phyloP scores from a whole-genome alignment of 2,329 filamentous ascomycete species.

The Calonectria hongkongensis region DNA sequence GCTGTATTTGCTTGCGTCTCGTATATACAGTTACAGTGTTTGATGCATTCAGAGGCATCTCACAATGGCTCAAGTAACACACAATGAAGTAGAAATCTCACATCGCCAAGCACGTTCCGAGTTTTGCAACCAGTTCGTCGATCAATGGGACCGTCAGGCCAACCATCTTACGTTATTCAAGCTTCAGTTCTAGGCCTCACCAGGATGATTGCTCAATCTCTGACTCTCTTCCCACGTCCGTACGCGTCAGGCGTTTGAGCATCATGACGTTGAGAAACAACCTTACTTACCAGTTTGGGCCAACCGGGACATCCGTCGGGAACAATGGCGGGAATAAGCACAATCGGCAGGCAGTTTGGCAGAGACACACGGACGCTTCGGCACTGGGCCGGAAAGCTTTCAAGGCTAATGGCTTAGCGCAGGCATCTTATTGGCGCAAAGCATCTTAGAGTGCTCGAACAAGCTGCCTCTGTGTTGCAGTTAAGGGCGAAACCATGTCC shows the following conservation, averaged over 20 bases:
- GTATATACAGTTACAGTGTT: background rate
- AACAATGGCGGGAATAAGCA: conserved; percentile 24
- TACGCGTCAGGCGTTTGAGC: conserved; percentile 28
- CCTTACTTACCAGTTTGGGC: conserved; percentile 5
- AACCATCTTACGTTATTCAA: conserved; percentile 29
- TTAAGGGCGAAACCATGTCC: conserved; percentile 14
- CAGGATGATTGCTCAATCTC: conserved; percentile 16
- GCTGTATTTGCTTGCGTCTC: too few relatives aligned
- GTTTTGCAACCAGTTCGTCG: background rate
- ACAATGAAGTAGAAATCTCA: background rate
- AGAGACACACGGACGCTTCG: background rate
- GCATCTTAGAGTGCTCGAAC: too few relatives aligned
- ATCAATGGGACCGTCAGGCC: background rate
- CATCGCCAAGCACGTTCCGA: background rate
- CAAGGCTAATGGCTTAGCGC: background rate
- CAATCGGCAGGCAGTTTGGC: background rate
- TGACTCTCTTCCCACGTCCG: conserved; percentile 8
- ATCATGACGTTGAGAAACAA: conserved; percentile 24
- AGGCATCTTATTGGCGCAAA: conserved; percentile 21
- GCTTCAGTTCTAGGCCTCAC: background rate
- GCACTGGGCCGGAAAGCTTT: background rate
- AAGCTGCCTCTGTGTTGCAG: background rate
- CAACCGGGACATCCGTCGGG: conserved; percentile 24
- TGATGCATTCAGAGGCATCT: background rate
- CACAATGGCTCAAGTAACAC: background rate